Conservation (phyloP, 1,284 basidiomycete species). For the Puccinia polysora region DNA sequence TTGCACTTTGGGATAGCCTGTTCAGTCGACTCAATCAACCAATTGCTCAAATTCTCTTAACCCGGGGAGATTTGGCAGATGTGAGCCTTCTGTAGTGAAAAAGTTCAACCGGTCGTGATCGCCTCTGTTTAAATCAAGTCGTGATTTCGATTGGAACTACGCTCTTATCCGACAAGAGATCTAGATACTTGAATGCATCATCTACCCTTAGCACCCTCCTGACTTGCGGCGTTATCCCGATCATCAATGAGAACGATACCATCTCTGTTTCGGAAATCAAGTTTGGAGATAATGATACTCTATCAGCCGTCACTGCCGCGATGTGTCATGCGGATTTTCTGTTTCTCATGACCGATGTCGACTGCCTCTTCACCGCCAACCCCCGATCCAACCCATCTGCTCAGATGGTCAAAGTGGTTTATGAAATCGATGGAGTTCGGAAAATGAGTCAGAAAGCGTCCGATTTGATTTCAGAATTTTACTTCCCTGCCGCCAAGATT, state of each 20-base stretch:
- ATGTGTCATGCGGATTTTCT: slow-evolving; percentile 97
- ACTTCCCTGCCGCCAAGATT: not conserved
- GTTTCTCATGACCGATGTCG: slow-evolving; percentile 93
- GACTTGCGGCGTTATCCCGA: slow-evolving; percentile 82
- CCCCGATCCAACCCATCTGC: slow-evolving; percentile 82
- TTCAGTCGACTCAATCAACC: slow-evolving; percentile 89
- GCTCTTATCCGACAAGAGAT: slow-evolving; percentile 60
- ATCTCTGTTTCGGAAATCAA: slow-evolving; percentile 74
- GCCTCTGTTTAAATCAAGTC: slow-evolving; percentile 4
- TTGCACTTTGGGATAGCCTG: slow-evolving; percentile 93
- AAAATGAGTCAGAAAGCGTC: slow-evolving; percentile 62
- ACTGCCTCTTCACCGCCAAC: slow-evolving; percentile 91
- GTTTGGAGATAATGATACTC: slow-evolving; percentile 98
- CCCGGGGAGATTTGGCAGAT: slow-evolving; percentile 92
- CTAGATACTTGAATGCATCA: slow-evolving; percentile 86
- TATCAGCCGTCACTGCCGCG: slow-evolving; percentile 91
- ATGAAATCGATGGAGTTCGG: slow-evolving; percentile 75
- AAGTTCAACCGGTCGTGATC: not conserved
- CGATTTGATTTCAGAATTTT: not conserved
- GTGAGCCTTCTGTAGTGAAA: slow-evolving; percentile 57
- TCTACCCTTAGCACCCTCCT: slow-evolving; percentile 85
- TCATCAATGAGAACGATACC: slow-evolving; percentile 95
- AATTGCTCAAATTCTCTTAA: slow-evolving; percentile 90
- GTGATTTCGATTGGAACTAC: slow-evolving; percentile 15
- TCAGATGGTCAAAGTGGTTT: slow-evolving; percentile 72